phyloP scores from a whole-genome alignment of 345 rosid species.

The Euclidium syriacum region DNA sequence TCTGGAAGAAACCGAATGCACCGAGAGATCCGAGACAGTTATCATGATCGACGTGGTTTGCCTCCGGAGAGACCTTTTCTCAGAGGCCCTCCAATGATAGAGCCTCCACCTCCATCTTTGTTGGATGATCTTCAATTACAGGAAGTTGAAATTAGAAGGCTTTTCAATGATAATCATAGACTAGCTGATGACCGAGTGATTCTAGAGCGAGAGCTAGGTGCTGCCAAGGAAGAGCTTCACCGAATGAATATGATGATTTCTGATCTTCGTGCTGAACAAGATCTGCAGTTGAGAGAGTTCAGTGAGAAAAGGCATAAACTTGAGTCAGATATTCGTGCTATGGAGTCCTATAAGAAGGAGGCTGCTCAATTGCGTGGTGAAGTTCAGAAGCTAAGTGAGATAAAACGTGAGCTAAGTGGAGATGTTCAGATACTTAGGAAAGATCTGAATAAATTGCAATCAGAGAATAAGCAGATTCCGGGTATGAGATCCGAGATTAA shows the following conservation, averaged over 20 bases:
- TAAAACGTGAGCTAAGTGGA: slow-evolving; percentile 61
- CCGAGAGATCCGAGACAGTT: slow-evolving; percentile 63
- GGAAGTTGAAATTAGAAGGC: slow-evolving; percentile 68
- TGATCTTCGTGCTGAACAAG: slow-evolving; percentile 72
- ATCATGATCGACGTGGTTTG: slow-evolving; percentile 55
- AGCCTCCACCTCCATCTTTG: slow-evolving; percentile 68
- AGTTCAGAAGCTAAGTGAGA: slow-evolving; percentile 61
- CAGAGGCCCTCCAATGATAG: slow-evolving; percentile 61
- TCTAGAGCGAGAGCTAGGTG: slow-evolving; percentile 68
- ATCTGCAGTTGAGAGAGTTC: slow-evolving; percentile 57
- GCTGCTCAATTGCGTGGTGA: slow-evolving; percentile 58
- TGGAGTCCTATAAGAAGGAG: slow-evolving; percentile 81
- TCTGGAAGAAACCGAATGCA: slow-evolving; percentile 74
- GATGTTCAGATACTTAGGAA: slow-evolving; percentile 70
- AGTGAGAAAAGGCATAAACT: slow-evolving; percentile 78
- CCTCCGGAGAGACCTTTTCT: slow-evolving; percentile 58
- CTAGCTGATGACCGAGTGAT: slow-evolving; percentile 68
- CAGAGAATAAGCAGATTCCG: slow-evolving; percentile 76
- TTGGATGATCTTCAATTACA: slow-evolving; percentile 89
- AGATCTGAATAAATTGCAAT: slow-evolving; percentile 58
- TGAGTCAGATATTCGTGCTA: slow-evolving; percentile 76
- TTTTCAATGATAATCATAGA: slow-evolving; percentile 68
- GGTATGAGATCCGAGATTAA: slow-evolving; percentile 59
- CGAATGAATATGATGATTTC: slow-evolving; percentile 60
- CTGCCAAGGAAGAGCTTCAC: slow-evolving; percentile 83